Evolutionary conservation across 2,329 filamentous ascomycete species (phyloP).

Genomic region (Trichoderma asperellum): DNA sequence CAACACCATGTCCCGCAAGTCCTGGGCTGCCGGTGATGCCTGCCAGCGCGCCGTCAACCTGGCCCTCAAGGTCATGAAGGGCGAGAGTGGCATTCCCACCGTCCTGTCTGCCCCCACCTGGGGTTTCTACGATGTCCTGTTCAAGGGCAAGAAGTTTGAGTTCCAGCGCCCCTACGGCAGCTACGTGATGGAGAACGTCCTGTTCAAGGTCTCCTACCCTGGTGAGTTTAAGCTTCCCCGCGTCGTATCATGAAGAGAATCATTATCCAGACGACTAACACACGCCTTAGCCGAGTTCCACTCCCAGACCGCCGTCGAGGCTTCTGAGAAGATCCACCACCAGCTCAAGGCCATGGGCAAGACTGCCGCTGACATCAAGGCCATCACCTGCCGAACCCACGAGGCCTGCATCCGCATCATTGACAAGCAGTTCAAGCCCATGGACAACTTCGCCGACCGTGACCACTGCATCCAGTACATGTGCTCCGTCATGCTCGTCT

Average conservation of each 20-base stretch:
- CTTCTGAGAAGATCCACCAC: slow-evolving; percentile 83
- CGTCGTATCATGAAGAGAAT: neutral
- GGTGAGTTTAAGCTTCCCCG: slow-evolving; percentile 57
- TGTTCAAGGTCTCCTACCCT: slow-evolving; percentile 99
- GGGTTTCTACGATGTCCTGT: slow-evolving; percentile 99
- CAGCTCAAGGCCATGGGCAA: slow-evolving; percentile 85
- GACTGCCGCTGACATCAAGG: slow-evolving; percentile 90
- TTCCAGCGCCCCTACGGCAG: slow-evolving; percentile 96
- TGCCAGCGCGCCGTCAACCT: slow-evolving; percentile 95
- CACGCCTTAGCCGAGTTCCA: slow-evolving; percentile 79
- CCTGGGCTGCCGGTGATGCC: slow-evolving; percentile 97
- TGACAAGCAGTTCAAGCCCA: slow-evolving; percentile 99
- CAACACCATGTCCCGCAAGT: slow-evolving; percentile 99
- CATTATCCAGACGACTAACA: neutral
- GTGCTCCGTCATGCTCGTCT: slow-evolving; percentile 93
- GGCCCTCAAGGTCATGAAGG: slow-evolving; percentile 86
- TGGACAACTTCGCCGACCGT: slow-evolving; percentile 99
- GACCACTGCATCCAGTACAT: slow-evolving; percentile 99
- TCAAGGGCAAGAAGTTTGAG: slow-evolving; percentile 92
- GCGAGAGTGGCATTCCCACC: slow-evolving; percentile 87
- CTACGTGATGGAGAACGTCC: slow-evolving; percentile 99
- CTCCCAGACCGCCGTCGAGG: slow-evolving; percentile 97
- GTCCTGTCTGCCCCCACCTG: slow-evolving; percentile 90
- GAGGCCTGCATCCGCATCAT: slow-evolving; percentile 99
- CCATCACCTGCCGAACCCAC: slow-evolving; percentile 91